Evolutionary conservation across 2,329 filamentous ascomycete species (phyloP).

Genomic region (Aspergillus sp.): DNA sequence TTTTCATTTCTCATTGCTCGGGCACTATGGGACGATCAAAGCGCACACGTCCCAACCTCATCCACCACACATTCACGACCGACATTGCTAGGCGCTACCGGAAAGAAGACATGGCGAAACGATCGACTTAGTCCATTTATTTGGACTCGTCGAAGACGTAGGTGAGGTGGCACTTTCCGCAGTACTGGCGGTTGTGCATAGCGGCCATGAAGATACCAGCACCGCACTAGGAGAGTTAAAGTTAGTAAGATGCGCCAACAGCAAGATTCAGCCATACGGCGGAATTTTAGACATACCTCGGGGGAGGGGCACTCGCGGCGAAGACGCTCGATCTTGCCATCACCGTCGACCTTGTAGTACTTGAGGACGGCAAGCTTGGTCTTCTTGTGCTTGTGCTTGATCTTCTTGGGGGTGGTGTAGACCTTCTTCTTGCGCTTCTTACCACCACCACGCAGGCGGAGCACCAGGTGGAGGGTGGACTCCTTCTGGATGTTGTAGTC

Average conservation of each 20-base stretch:
- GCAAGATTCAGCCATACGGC: not conserved
- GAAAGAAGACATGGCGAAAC: constrained; percentile 17
- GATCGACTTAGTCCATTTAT: constrained; percentile 40
- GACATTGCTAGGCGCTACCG: constrained; percentile 19
- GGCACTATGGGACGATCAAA: constrained; percentile 21
- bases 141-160: constrained; percentile 70
- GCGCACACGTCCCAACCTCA: constrained; percentile 21
- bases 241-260: constrained; percentile 37
- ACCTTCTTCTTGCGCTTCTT: constrained; percentile 99
- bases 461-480: constrained; percentile 95
- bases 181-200: constrained; percentile 99
- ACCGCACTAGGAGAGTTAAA: constrained; percentile 69
- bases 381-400: constrained; percentile 99
- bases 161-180: constrained; percentile 70
- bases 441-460: constrained; percentile 95
- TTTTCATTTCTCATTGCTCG: constrained; percentile 20
- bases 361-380: constrained; percentile 99
- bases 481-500: constrained; percentile 99
- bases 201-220: constrained; percentile 99
- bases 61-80: constrained; percentile 17
- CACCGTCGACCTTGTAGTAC: constrained; percentile 99
- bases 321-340: constrained; percentile 99
- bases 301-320: constrained; percentile 94
- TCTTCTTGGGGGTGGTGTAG: constrained; percentile 99
- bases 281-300: constrained; percentile 63